These are phyloP conservation scores for Ogataea glucozyma DNA, from an alignment of 805 yeast species.

Conservation along the genomic window DNA sequence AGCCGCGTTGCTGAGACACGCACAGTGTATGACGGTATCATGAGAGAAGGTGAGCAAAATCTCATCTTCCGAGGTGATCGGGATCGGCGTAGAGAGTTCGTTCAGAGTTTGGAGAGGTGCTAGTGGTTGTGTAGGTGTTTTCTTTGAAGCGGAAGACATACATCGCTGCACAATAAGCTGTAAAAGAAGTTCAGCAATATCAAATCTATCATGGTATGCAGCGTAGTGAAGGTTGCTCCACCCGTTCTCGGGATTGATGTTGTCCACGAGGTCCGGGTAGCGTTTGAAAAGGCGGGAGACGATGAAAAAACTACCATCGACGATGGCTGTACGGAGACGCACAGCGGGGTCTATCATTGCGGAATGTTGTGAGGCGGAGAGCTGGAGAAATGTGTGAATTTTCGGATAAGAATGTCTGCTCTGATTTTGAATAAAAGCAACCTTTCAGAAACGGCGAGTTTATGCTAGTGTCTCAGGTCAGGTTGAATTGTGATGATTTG, in stretches of 20 bases:
- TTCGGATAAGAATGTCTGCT: too few relatives aligned
- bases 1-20: constrained; percentile 52
- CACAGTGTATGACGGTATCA: constrained; percentile 70
- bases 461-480: too few relatives aligned
- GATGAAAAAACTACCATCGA: constrained; percentile 59
- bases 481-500: too few relatives aligned
- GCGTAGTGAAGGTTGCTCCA: constrained; percentile 87
- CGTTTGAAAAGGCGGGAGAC: constrained; percentile 66
- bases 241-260: constrained; percentile 69
- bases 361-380: too few relatives aligned
- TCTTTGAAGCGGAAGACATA: constrained; percentile 14
- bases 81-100: too few relatives aligned
- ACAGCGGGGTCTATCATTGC: constrained; percentile 60
- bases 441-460: too few relatives aligned
- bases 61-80: constrained; percentile 36
- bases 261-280: constrained; percentile 67
- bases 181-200: constrained; percentile 41
- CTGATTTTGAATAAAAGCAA: too few relatives aligned
- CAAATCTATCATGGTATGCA: constrained; percentile 67
- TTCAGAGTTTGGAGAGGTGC: constrained; percentile 21
- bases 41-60: constrained; percentile 49
- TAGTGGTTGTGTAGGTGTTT: not conserved
- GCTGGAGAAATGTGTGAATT: too few relatives aligned
- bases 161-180: constrained; percentile 19
- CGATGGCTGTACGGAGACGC: constrained; percentile 69